Conservation (phyloP, 371 early-diverging fungal species). For the Apophysomyces variabilis region DNA sequence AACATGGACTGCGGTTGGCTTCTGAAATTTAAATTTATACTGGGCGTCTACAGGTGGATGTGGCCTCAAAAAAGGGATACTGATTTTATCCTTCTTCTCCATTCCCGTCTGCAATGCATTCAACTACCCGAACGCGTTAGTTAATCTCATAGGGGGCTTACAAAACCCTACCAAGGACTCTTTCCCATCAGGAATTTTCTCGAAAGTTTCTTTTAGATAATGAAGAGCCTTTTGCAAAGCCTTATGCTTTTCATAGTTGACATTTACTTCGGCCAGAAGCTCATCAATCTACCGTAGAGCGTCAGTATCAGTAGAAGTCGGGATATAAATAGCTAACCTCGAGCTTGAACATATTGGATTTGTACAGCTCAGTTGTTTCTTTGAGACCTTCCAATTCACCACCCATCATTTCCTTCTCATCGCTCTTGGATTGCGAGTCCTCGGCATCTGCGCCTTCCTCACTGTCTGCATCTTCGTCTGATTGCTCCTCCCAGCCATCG, state of each 20-base stretch:
- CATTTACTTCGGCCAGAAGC: slow-evolving; percentile 71
- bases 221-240: slow-evolving; percentile 79
- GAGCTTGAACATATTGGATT: slow-evolving; percentile 91
- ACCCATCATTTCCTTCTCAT: slow-evolving; percentile 58
- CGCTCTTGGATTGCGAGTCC: slow-evolving; percentile 32
- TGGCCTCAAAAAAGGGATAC: slow-evolving; percentile 78
- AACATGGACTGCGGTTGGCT: slow-evolving; percentile 78
- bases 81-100: slow-evolving; percentile 56
- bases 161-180: slow-evolving; percentile 50
- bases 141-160: background rate
- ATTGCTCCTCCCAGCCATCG: slow-evolving; percentile 49
- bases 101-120: slow-evolving; percentile 48
- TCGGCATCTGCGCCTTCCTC: slow-evolving; percentile 38
- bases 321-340: slow-evolving; percentile 51
- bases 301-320: background rate
- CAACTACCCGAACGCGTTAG: slow-evolving; percentile 33
- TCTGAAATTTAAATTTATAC: slow-evolving; percentile 77
- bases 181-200: slow-evolving; percentile 50
- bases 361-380: slow-evolving; percentile 83
- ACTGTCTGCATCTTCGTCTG: slow-evolving; percentile 39
- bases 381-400: slow-evolving; percentile 88
- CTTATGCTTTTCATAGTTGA: slow-evolving; percentile 69
- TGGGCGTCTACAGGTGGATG: slow-evolving; percentile 70
- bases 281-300: slow-evolving; percentile 72
- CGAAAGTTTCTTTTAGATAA: slow-evolving; percentile 62